A percentile compares a stretch with the other conserved stretches of the same genome.
Evolutionary conservation across 768 basidiomycete genomes (phyloP).

Genomic region (Infundibulicybe gibba): DNA sequence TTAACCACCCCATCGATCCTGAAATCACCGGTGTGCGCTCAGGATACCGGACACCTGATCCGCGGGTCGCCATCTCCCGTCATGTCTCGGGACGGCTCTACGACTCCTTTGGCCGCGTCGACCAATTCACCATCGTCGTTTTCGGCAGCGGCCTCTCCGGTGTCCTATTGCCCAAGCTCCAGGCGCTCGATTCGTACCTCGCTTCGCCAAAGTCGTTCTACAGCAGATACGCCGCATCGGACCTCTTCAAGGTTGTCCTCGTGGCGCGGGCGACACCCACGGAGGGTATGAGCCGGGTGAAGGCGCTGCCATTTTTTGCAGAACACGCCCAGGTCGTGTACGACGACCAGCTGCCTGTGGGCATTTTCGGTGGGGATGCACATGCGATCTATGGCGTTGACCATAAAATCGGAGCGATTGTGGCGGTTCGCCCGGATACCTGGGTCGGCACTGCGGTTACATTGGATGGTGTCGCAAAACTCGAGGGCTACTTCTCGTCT

Average conservation of each 20-base stretch:
- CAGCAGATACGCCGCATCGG: slow-evolving; percentile 1
- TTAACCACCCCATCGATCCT: slow-evolving; percentile 2
- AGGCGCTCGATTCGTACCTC: slow-evolving; percentile 2
- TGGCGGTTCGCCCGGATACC: background rate
- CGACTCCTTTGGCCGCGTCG: slow-evolving; percentile 4
- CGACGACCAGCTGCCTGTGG: slow-evolving; percentile 4
- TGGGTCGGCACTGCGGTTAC: background rate
- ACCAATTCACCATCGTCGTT: slow-evolving; percentile 6
- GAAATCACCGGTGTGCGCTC: slow-evolving; percentile 2
- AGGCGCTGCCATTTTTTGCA: background rate
- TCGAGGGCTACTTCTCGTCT: background rate
- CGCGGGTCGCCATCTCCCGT: slow-evolving; percentile 1
- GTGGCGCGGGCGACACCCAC: slow-evolving; percentile 3
- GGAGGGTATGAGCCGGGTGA: background rate
- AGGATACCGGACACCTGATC: slow-evolving; percentile 5
- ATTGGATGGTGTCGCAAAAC: background rate
- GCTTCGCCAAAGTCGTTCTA: slow-evolving; percentile 5
- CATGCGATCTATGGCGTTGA: slow-evolving; percentile 6
- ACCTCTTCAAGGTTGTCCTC: slow-evolving; percentile 3
- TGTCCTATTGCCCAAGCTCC: background rate
- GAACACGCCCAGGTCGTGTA: slow-evolving; percentile 2
- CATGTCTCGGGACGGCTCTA: slow-evolving; percentile 1
- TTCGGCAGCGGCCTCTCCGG: slow-evolving; percentile 4
- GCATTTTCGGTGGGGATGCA: slow-evolving; percentile 5
- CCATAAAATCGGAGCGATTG: slow-evolving; percentile 3